A percentile compares a stretch with the other conserved stretches of the same genome.
Conservation (phyloP, 2,329 filamentous ascomycete genomes). For the Calonectria hawksworthii region DNA sequence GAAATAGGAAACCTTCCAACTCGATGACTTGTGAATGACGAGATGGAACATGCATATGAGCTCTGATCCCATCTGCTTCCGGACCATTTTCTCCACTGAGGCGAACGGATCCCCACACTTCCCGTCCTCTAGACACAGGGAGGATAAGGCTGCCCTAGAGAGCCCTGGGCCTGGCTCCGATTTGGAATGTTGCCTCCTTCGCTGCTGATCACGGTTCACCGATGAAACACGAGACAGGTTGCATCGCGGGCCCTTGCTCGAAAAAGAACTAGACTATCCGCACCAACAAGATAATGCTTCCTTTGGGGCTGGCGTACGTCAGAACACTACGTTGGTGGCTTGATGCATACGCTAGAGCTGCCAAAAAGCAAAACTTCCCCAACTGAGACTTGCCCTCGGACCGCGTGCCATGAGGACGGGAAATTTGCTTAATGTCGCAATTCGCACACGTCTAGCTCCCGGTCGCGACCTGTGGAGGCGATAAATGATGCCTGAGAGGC, state of each 20-base stretch:
- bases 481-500: neutral
- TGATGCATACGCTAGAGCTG: neutral
- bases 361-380: neutral
- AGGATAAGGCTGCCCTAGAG: neutral
- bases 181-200: neutral
- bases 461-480: neutral
- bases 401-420: neutral
- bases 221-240: neutral
- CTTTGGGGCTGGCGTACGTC: neutral
- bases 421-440: neutral
- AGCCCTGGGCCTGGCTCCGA: neutral
- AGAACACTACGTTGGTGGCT: conserved; percentile 3
- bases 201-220: neutral
- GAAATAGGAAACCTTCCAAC: neutral
- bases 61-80: neutral
- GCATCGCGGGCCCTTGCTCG: neutral
- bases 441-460: neutral
- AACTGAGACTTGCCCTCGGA: neutral
- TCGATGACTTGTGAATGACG: neutral
- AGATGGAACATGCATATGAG: neutral
- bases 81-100: neutral
- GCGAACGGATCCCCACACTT: neutral
- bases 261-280: neutral
- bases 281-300: neutral
- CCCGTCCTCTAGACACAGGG: no score